A percentile compares a stretch with the other conserved stretches of the same genome.
Conservation (phyloP, 2,329 filamentous ascomycete genomes). For the Paecilomyces dactylethromorphus region DNA sequence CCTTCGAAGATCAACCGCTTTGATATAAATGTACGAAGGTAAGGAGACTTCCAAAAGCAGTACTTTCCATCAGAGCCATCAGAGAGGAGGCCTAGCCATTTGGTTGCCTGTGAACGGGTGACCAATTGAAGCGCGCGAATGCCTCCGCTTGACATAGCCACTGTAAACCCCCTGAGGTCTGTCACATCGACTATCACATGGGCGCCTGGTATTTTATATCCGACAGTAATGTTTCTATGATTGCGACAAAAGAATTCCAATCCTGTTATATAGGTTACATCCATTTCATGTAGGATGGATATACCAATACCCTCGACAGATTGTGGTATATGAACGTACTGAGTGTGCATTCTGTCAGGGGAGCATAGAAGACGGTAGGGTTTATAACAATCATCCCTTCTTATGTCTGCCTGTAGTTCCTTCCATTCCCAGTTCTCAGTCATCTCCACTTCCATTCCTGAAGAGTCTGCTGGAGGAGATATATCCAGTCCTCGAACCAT, state of each 20-base stretch:
- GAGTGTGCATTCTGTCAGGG: neutral
- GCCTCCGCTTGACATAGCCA: neutral
- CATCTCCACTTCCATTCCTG: neutral
- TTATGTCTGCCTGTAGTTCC: neutral
- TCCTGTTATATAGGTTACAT: neutral
- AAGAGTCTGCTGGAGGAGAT: neutral
- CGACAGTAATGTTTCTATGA: neutral
- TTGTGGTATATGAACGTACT: neutral
- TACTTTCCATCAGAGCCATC: neutral
- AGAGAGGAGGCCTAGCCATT: neutral
- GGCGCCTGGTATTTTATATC: neutral
- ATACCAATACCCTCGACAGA: neutral
- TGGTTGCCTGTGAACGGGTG: neutral
- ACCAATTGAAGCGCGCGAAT: neutral
- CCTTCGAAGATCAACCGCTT: neutral
- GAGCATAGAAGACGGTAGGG: neutral
- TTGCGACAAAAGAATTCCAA: neutral
- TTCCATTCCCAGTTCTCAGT: neutral
- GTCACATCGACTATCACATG: neutral
- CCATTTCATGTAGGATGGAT: neutral
- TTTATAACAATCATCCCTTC: neutral
- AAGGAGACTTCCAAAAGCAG: neutral
- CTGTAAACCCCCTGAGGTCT: neutral
- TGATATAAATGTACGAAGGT: neutral
- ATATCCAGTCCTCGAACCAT: neutral